Percentiles rank a stretch among this genome's conserved stretches.
phyloP scores from a whole-genome alignment of 495 filamentous ascomycete genomes.

The Aspergillus bertholletiae region DNA sequence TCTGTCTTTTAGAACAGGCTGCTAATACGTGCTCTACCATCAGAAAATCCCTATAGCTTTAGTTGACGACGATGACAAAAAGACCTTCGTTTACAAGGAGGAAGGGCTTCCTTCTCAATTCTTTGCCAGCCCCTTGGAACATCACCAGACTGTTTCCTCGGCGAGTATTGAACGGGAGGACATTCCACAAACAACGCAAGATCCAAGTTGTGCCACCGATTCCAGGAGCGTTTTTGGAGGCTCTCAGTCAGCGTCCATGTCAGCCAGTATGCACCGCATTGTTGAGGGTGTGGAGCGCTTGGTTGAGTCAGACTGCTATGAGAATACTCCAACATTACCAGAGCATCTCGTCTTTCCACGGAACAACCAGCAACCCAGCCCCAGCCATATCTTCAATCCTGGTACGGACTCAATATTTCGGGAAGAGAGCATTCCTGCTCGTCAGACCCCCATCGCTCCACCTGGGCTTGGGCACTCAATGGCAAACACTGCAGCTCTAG shows the following conservation, averaged over 20 bases:
- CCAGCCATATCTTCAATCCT: constrained; percentile 22
- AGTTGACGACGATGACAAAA: constrained; percentile 44
- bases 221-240: constrained; percentile 36
- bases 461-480: constrained; percentile 35
- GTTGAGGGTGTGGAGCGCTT: constrained; percentile 58
- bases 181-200: constrained; percentile 31
- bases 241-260: constrained; percentile 46
- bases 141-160: constrained; percentile 34
- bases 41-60: constrained; percentile 46
- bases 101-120: constrained; percentile 50
- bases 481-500: constrained; percentile 19
- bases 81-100: constrained; percentile 55
- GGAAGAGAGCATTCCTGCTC: constrained; percentile 20
- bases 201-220: constrained; percentile 30
- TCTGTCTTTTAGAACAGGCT: neutral
- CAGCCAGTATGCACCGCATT: constrained; percentile 55
- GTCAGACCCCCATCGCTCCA: constrained; percentile 31
- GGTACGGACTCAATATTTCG: constrained; percentile 20
- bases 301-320: constrained; percentile 53
- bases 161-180: constrained; percentile 44
- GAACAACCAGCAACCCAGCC: constrained; percentile 24
- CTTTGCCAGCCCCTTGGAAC: constrained; percentile 39
- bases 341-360: constrained; percentile 24
- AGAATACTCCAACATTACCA: constrained; percentile 33
- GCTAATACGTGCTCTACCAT: constrained; percentile 5